Percentiles rank a stretch among this genome's conserved stretches.
phyloP scores from a whole-genome alignment of 192 early-diverging fungal species.

The Chytriomyces confervae region DNA sequence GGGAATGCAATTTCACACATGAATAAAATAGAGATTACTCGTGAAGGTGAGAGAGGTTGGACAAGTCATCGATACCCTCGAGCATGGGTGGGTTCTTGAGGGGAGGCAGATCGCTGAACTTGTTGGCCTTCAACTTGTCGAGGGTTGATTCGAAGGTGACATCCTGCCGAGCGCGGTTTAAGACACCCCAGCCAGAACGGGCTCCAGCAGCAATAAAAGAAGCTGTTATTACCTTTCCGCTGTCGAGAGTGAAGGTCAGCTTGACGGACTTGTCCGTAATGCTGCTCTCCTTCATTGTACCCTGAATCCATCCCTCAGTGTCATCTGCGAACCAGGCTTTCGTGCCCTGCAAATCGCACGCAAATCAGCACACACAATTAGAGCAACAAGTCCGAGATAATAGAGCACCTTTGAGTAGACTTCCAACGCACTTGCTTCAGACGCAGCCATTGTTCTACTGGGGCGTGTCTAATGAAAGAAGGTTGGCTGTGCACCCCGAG shows the following conservation, averaged over 20 bases:
- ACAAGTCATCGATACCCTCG: constrained; percentile 85
- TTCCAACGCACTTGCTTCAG: constrained; percentile 12
- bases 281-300: constrained; percentile 49
- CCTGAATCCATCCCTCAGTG: constrained; percentile 85
- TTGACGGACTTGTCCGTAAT: constrained; percentile 66
- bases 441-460: constrained; percentile 12
- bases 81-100: constrained; percentile 93
- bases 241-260: constrained; percentile 66
- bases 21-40: constrained; percentile 67
- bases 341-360: constrained; percentile 44
- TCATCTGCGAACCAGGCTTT: constrained; percentile 89
- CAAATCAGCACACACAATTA: background rate
- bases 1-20: background rate
- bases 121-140: constrained; percentile 68
- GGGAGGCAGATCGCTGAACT: constrained; percentile 79
- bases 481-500: too few relatives aligned
- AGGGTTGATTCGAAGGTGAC: constrained; percentile 75
- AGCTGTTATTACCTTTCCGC: constrained; percentile 60
- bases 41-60: constrained; percentile 94
- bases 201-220: constrained; percentile 29
- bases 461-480: too few relatives aligned
- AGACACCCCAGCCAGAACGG: background rate
- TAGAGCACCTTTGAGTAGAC: constrained; percentile 30
- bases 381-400: background rate
- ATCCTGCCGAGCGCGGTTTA: constrained; percentile 56